A percentile compares a stretch with the other conserved stretches of the same genome.
These are phyloP conservation scores for Papilionanthe hybrid DNA, from an alignment of 116 monocot genomes.

Conservation along the genomic window DNA sequence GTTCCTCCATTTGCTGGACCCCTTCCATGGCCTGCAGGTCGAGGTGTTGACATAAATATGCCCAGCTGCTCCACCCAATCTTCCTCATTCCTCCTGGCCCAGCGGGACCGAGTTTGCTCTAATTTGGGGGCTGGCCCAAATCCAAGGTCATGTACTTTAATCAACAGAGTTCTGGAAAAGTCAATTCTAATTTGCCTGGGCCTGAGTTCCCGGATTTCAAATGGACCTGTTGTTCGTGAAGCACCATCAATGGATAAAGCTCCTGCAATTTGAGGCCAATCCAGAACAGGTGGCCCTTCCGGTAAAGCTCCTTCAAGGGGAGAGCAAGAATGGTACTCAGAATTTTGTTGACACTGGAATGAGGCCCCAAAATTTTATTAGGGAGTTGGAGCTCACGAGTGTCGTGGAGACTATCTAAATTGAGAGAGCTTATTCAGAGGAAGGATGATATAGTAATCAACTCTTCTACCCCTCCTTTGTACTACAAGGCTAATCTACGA, in stretches of 20 bases:
- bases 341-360: slow-evolving; percentile 99
- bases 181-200: slow-evolving; percentile 34
- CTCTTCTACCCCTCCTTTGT: slow-evolving; percentile 80
- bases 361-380: slow-evolving; percentile 99
- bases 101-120: slow-evolving; percentile 54
- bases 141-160: slow-evolving; percentile 70
- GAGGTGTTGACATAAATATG: slow-evolving; percentile 85
- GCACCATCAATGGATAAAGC: slow-evolving; percentile 63
- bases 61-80: slow-evolving; percentile 64
- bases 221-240: slow-evolving; percentile 57
- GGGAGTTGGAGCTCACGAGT: slow-evolving; percentile 95
- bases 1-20: slow-evolving; percentile 72
- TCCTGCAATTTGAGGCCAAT: slow-evolving; percentile 40
- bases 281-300: slow-evolving; percentile 58
- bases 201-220: slow-evolving; percentile 44
- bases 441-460: slow-evolving; percentile 98
- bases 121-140: slow-evolving; percentile 54
- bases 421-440: slow-evolving; percentile 96
- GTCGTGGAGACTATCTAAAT: slow-evolving; percentile 94
- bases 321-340: slow-evolving; percentile 98
- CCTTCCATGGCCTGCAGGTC: slow-evolving; percentile 75
- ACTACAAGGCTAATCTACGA: slow-evolving; percentile 82
- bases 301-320: slow-evolving; percentile 97
- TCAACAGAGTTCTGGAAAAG: slow-evolving; percentile 61
- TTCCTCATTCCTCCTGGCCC: slow-evolving; percentile 65